A percentile compares a stretch with the other conserved stretches of the same genome.
Conservation (phyloP, 2,329 filamentous ascomycete genomes). For the Tolypocladium inflatum region DNA sequence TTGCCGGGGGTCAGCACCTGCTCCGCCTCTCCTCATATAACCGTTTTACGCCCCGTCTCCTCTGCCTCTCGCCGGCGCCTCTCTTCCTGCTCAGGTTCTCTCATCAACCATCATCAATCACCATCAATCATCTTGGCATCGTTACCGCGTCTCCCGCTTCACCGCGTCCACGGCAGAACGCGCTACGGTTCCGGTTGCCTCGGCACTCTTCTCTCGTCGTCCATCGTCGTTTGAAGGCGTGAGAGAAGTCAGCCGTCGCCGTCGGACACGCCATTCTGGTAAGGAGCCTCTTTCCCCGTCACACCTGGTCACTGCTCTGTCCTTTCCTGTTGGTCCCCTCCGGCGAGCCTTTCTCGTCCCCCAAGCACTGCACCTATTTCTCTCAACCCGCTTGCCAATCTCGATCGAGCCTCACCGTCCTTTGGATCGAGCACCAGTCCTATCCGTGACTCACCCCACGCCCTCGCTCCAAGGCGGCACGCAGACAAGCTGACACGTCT, state of each 20-base stretch:
- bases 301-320: not conserved
- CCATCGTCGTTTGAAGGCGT: not conserved
- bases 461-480: not conserved
- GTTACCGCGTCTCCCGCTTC: not conserved
- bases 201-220: not conserved
- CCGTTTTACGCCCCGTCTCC: conserved; percentile 12
- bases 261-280: not conserved
- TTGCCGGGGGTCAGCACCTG: conserved; percentile 5
- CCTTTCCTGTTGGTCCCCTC: not conserved
- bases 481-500: not conserved
- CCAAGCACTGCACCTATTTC: not conserved
- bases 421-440: not conserved
- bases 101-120: not conserved
- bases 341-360: not conserved
- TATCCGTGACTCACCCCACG: conserved; percentile 1
- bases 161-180: not conserved
- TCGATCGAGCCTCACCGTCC: conserved; percentile 1
- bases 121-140: not conserved
- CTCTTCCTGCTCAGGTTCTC: not conserved
- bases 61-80: not conserved
- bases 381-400: conserved; percentile 1
- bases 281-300: not conserved
- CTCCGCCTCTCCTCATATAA: conserved; percentile 14
- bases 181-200: not conserved
- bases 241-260: not conserved